Evolutionary conservation across 805 yeast genomes (phyloP).

Genomic region (Starmerella floris): DNA sequence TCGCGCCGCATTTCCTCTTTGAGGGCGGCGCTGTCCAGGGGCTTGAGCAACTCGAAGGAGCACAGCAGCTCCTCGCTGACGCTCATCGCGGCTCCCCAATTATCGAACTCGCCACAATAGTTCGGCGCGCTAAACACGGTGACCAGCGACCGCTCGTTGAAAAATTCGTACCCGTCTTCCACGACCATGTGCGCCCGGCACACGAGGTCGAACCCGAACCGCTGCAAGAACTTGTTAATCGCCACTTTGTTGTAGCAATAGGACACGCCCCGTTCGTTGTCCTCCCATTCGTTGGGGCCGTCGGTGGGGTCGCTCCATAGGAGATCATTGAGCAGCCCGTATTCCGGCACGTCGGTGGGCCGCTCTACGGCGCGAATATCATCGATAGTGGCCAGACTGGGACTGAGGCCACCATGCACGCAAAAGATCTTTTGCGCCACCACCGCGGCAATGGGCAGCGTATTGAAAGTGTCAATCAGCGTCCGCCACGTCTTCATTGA

Average conservation of each 20-base stretch:
- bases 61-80: conserved; percentile 86
- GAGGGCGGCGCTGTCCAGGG: conserved; percentile 81
- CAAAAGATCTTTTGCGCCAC: conserved; percentile 92
- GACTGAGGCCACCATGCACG: conserved; percentile 75
- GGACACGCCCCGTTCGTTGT: conserved; percentile 72
- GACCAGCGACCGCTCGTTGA: conserved; percentile 56
- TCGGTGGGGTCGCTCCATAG: conserved; percentile 82
- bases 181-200: conserved; percentile 85
- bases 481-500: conserved; percentile 87
- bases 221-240: conserved; percentile 58
- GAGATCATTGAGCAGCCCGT: conserved; percentile 62
- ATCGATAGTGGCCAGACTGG: conserved; percentile 58
- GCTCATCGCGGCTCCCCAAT: conserved; percentile 98
- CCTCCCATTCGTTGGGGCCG: conserved; percentile 74
- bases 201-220: conserved; percentile 67
- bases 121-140: conserved; percentile 67
- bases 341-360: conserved; percentile 80
- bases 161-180: conserved; percentile 67
- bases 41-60: conserved; percentile 85
- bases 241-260: conserved; percentile 71
- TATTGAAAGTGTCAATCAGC: conserved; percentile 88
- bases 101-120: conserved; percentile 74
- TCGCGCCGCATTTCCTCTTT: conserved; percentile 78
- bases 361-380: conserved; percentile 63
- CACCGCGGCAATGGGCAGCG: conserved; percentile 87